Percentiles rank a stretch among this genome's conserved stretches.
Conservation (phyloP, 2,329 filamentous ascomycete species). For the Stachybotrys chlorohalonatus region DNA sequence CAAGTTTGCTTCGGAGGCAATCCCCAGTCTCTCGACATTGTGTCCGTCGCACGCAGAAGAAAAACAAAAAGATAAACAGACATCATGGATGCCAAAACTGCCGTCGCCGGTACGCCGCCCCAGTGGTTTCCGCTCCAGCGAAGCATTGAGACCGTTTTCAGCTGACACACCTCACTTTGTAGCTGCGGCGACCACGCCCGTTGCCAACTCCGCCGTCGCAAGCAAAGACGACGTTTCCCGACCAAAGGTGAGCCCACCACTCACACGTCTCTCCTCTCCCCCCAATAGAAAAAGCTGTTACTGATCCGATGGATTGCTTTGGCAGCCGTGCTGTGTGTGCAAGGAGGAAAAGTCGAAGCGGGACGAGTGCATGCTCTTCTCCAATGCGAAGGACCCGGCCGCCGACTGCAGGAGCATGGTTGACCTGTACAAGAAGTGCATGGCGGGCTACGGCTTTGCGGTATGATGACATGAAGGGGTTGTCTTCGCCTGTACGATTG, state of each 20-base stretch:
- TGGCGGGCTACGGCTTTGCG: slow-evolving; percentile 89
- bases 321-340: slow-evolving; percentile 92
- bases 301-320: background rate
- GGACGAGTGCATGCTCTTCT: slow-evolving; percentile 99
- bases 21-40: no score
- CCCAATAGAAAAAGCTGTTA: background rate
- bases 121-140: background rate
- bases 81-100: slow-evolving; percentile 22
- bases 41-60: no score
- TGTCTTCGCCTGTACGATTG: background rate
- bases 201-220: slow-evolving; percentile 18
- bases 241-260: slow-evolving; percentile 30
- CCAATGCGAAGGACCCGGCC: slow-evolving; percentile 70
- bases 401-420: slow-evolving; percentile 77
- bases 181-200: slow-evolving; percentile 14
- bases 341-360: slow-evolving; percentile 86
- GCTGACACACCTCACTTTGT: slow-evolving; percentile 3
- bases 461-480: slow-evolving; percentile 25
- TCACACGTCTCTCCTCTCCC: background rate
- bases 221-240: slow-evolving; percentile 25
- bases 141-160: background rate
- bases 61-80: background rate
- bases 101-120: slow-evolving; percentile 13
- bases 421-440: slow-evolving; percentile 80
- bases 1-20: no score